phyloP scores from a whole-genome alignment of 257 asterid genomes.

The Plantago ovata region DNA sequence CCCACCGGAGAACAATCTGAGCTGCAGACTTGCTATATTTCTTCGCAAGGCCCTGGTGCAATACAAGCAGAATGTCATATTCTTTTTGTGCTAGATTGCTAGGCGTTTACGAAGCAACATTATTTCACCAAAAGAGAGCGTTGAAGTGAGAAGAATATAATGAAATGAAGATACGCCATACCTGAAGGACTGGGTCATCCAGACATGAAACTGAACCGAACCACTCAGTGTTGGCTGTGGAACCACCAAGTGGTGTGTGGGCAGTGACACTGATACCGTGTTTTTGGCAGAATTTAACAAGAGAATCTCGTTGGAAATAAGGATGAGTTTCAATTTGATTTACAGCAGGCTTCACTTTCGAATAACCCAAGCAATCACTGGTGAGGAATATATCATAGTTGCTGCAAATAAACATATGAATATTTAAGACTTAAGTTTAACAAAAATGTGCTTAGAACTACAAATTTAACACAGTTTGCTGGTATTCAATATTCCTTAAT shows the following conservation, averaged over 20 bases:
- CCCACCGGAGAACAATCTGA: constrained; percentile 58
- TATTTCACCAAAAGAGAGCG: neutral
- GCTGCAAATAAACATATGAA: constrained; percentile 29
- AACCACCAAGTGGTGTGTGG: constrained; percentile 76
- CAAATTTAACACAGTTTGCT: neutral
- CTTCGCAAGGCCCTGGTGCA: constrained; percentile 42
- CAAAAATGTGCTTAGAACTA: neutral
- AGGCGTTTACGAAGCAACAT: neutral
- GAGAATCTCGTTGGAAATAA: constrained; percentile 70
- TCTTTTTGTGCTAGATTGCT: neutral
- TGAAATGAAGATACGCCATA: constrained; percentile 10
- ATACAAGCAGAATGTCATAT: neutral
- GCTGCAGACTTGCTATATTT: constrained; percentile 47
- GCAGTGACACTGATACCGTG: constrained; percentile 61
- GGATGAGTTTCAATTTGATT: constrained; percentile 73
- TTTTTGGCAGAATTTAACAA: constrained; percentile 69
- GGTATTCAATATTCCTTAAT: neutral
- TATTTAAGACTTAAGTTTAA: neutral
- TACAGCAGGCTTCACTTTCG: constrained; percentile 69
- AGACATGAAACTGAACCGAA: constrained; percentile 66
- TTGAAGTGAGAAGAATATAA: neutral
- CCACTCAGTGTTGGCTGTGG: constrained; percentile 57
- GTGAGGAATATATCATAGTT: constrained; percentile 64
- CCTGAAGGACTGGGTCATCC: constrained; percentile 55
- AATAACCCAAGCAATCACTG: constrained; percentile 67